Conservation (phyloP, 768 basidiomycete genomes). For the Tephrocybe sp. region DNA sequence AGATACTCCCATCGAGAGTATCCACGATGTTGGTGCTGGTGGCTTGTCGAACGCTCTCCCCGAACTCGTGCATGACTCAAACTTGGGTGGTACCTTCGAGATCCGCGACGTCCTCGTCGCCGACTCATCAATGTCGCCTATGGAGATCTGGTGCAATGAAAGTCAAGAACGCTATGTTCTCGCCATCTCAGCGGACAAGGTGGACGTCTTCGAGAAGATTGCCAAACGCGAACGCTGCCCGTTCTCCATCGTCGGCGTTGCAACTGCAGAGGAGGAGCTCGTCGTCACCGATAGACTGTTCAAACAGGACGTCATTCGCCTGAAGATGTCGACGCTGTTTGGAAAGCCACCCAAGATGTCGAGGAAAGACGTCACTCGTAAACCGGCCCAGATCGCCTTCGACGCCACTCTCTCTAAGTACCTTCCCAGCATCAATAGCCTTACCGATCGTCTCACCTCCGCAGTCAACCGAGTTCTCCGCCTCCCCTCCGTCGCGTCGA, state of each 20-base stretch:
- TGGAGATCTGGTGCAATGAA: conserved; percentile 99
- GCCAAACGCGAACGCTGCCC: conserved; percentile 91
- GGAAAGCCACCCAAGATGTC: conserved; percentile 95
- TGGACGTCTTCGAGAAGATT: conserved; percentile 67
- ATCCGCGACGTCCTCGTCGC: conserved; percentile 92
- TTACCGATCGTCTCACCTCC: conserved; percentile 51
- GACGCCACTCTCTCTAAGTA: conserved; percentile 71
- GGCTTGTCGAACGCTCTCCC: conserved; percentile 96
- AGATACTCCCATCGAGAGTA: conserved; percentile 85
- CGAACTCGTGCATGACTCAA: conserved; percentile 94
- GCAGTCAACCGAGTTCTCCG: conserved; percentile 83
- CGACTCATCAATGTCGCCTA: conserved; percentile 93
- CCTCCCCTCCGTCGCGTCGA: conserved; percentile 91
- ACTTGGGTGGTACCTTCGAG: conserved; percentile 89
- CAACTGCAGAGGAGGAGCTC: conserved; percentile 79
- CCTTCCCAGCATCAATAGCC: conserved; percentile 42
- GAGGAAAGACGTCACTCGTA: conserved; percentile 59
- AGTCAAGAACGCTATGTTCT: conserved; percentile 97
- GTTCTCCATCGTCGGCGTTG: conserved; percentile 87
- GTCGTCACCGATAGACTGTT: conserved; percentile 88
- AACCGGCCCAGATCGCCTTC: conserved; percentile 47
- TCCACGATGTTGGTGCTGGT: conserved; percentile 98
- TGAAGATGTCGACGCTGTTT: conserved; percentile 94
- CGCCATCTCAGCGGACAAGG: conserved; percentile 70
- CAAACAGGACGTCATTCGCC: conserved; percentile 74